Conservation (phyloP, 148 eudicot species). For the Polygonum maritimum region DNA sequence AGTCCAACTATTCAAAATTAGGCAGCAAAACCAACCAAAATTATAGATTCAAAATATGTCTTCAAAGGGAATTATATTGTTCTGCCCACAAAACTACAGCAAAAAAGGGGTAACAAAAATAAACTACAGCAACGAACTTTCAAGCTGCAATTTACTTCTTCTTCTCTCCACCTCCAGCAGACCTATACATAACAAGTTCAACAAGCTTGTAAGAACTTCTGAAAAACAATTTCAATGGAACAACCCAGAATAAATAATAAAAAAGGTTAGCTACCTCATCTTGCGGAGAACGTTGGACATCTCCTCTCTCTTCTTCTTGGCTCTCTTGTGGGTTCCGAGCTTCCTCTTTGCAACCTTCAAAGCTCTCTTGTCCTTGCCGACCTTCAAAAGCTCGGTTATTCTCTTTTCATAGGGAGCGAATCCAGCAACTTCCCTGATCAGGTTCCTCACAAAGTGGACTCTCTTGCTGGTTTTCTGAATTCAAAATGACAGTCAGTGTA, state of each 20-base stretch:
- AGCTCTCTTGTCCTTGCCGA: conserved; percentile 52
- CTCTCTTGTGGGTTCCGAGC: conserved; percentile 59
- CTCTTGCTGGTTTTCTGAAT: conserved; percentile 40
- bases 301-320: conserved; percentile 56
- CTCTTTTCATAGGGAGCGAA: conserved; percentile 40
- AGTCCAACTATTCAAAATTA: neutral
- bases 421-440: conserved; percentile 38
- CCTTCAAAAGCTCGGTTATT: conserved; percentile 43
- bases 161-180: conserved; percentile 25
- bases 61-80: neutral
- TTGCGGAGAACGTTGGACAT: conserved; percentile 51
- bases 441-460: conserved; percentile 26
- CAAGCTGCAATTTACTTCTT: conserved; percentile 21
- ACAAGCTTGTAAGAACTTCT: neutral
- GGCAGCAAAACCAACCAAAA: neutral
- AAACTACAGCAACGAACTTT: neutral
- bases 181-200: neutral
- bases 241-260: neutral
- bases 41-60: conserved; percentile 1
- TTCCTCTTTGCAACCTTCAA: conserved; percentile 47
- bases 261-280: conserved; percentile 20
- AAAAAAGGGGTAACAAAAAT: neutral
- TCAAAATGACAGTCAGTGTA: neutral
- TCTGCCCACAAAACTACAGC: neutral
- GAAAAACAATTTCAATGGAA: neutral